These are phyloP conservation scores for Pseudonectria foliicola DNA, from an alignment of 2,329 filamentous ascomycete genomes.

Conservation along the genomic window DNA sequence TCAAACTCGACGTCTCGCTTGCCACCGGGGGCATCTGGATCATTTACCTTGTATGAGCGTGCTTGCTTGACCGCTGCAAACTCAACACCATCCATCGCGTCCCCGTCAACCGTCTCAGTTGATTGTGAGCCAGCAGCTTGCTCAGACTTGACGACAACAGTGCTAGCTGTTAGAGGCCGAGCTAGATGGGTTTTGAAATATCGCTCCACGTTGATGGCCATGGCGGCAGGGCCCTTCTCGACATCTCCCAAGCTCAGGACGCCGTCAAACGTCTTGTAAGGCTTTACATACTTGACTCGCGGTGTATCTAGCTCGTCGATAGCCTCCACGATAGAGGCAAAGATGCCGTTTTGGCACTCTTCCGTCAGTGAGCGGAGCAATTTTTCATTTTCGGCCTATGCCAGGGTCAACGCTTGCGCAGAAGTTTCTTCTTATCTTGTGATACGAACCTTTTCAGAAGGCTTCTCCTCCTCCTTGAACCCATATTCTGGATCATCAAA, in stretches of 20 bases:
- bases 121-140: conserved; percentile 41
- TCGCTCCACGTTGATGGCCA: conserved; percentile 81
- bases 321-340: conserved; percentile 81
- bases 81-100: conserved; percentile 43
- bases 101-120: conserved; percentile 39
- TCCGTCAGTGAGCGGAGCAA: conserved; percentile 59
- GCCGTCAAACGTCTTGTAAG: conserved; percentile 74
- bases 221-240: conserved; percentile 62
- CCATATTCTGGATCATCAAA: conserved; percentile 89
- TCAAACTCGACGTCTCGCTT: conserved; percentile 78
- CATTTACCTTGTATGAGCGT: conserved; percentile 74
- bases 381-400: conserved; percentile 57
- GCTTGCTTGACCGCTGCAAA: conserved; percentile 68
- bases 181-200: conserved; percentile 83
- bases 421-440: neutral
- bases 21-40: conserved; percentile 65
- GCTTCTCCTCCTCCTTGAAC: conserved; percentile 86
- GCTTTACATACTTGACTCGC: conserved; percentile 65
- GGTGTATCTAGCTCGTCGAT: conserved; percentile 74
- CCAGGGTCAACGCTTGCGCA: conserved; percentile 4
- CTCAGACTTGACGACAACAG: conserved; percentile 57
- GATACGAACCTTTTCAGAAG: conserved; percentile 53
- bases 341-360: conserved; percentile 59
- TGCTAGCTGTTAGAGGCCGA: conserved; percentile 66
- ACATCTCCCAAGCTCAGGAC: conserved; percentile 72